phyloP scores from a whole-genome alignment of 768 basidiomycete genomes.

The Boletus subparvulus region DNA sequence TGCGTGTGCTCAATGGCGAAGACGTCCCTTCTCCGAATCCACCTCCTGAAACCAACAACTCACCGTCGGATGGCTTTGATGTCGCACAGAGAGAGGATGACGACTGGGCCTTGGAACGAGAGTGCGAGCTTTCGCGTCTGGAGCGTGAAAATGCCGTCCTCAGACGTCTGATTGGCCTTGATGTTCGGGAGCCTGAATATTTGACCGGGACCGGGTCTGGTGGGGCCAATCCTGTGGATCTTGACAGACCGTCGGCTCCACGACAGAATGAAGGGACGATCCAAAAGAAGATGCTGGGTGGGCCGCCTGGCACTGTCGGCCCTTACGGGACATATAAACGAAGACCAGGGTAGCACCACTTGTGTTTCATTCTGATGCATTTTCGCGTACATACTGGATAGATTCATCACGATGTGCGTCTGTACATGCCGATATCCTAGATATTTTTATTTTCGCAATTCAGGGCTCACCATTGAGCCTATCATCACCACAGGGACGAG shows the following conservation, averaged over 20 bases:
- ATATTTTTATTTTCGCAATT: too few species aligned
- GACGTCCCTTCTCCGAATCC: slow-evolving; percentile 29
- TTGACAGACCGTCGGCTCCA: slow-evolving; percentile 11
- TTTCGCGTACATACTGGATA: too few species aligned
- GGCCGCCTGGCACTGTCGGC: slow-evolving; percentile 38
- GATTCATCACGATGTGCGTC: too few species aligned
- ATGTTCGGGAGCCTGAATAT: slow-evolving; percentile 26
- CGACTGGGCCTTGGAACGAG: slow-evolving; percentile 83
- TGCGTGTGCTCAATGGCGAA: slow-evolving; percentile 73
- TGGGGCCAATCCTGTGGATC: slow-evolving; percentile 10
- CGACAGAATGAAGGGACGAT: slow-evolving; percentile 13
- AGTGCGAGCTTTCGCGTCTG: slow-evolving; percentile 84
- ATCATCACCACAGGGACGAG: too few species aligned
- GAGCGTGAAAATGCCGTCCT: slow-evolving; percentile 87
- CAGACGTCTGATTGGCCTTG: slow-evolving; percentile 64
- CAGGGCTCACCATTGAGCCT: too few species aligned
- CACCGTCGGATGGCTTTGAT: slow-evolving; percentile 9
- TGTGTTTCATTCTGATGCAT: too few species aligned
- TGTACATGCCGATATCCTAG: too few species aligned
- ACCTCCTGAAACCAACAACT: slow-evolving; percentile 3
- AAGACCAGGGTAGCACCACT: slow-evolving; percentile 13
- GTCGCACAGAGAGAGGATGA: slow-evolving; percentile 44
- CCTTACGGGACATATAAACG: slow-evolving; percentile 47
- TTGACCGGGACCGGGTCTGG: background rate
- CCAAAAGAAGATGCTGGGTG: slow-evolving; percentile 32